phyloP scores from a whole-genome alignment of 108 stramenopile genomes.

The Nitzschia sp. region DNA sequence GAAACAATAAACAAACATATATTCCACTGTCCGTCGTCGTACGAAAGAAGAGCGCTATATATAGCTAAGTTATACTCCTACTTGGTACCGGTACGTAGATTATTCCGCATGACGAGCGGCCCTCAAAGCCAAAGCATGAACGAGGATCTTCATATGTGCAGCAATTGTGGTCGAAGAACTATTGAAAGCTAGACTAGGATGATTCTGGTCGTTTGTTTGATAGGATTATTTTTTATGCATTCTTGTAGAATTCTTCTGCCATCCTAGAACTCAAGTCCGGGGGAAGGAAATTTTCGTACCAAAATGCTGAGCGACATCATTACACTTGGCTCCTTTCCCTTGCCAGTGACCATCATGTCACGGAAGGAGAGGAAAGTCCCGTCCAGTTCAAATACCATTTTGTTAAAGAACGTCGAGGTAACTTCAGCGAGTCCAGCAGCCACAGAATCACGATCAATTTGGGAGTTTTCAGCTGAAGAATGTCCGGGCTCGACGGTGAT shows the following conservation, averaged over 20 bases:
- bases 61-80: no score
- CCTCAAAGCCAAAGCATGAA: no score
- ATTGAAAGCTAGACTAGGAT: no score
- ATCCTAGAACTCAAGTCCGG: slow-evolving; percentile 50
- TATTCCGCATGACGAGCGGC: no score
- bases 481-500: background rate
- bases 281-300: slow-evolving; percentile 63
- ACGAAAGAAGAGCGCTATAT: no score
- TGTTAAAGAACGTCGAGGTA: slow-evolving; percentile 53
- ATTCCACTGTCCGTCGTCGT: no score
- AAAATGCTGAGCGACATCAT: slow-evolving; percentile 50
- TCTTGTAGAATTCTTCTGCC: background rate
- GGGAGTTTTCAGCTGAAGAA: background rate
- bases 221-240: no score
- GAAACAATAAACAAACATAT: no score
- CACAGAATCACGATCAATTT: background rate
- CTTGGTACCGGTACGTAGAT: no score
- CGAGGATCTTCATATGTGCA: no score
- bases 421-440: slow-evolving; percentile 22
- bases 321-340: slow-evolving; percentile 41
- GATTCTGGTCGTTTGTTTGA: no score
- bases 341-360: slow-evolving; percentile 52
- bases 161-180: no score
- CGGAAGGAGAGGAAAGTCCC: slow-evolving; percentile 56
- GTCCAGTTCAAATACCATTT: slow-evolving; percentile 65